Conservation (phyloP, 768 basidiomycete species). For the Panaeolus papilionaceus region DNA sequence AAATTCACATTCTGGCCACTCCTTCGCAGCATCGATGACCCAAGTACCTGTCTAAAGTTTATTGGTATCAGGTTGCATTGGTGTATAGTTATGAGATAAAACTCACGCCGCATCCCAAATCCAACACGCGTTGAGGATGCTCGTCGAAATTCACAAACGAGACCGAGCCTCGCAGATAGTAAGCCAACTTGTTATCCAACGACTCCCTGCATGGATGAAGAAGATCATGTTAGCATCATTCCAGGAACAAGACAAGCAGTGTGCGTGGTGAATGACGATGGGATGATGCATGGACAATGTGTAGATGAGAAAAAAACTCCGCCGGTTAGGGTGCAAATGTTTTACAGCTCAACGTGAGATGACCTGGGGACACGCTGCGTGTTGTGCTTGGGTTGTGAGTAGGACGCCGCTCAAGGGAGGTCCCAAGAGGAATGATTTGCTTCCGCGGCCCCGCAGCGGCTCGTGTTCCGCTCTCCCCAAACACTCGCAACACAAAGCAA, state of each 20-base stretch:
- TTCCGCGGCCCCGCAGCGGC: not conserved
- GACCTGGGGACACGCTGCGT: not conserved
- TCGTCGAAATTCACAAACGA: conserved; percentile 65
- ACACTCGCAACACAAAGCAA: not conserved
- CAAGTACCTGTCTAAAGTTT: conserved; percentile 64
- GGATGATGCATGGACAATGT: not conserved
- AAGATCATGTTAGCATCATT: not conserved
- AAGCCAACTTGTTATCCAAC: conserved; percentile 56
- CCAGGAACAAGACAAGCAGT: not conserved
- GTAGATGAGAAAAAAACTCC: not conserved
- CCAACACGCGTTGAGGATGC: conserved; percentile 60
- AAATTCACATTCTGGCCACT: conserved; percentile 70
- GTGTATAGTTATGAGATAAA: not conserved
- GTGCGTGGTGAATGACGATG: not conserved
- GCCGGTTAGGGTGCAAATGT: not conserved
- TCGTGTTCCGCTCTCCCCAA: not conserved
- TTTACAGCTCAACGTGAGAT: not conserved
- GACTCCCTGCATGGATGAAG: conserved; percentile 49
- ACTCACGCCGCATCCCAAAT: conserved; percentile 79
- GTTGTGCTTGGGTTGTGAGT: too few relatives aligned
- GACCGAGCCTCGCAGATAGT: conserved; percentile 58
- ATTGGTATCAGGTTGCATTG: not conserved
- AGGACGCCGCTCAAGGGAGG: too few relatives aligned
- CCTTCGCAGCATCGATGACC: conserved; percentile 75
- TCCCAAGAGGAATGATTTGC: too few relatives aligned